Evolutionary conservation across 1,139 yeast species (phyloP).

Genomic region (Sugiyamaella japonica): DNA sequence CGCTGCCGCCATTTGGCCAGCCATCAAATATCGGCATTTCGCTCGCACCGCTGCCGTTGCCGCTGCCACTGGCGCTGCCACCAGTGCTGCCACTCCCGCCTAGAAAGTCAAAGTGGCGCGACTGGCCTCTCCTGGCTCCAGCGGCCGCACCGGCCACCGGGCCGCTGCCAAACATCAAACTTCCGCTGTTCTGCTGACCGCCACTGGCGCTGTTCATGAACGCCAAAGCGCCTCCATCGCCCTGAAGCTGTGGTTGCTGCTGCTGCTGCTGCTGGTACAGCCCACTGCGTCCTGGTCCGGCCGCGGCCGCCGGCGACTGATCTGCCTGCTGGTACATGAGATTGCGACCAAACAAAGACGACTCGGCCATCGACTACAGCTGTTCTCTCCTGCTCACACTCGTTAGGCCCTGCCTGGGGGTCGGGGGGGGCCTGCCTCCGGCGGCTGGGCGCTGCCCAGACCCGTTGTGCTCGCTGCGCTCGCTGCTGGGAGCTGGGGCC

Average conservation of each 20-base stretch:
- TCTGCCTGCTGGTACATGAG: conserved; percentile 12
- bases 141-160: not conserved
- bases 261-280: conserved; percentile 6
- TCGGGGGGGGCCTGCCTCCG: not conserved
- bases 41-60: not conserved
- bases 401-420: not conserved
- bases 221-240: not conserved
- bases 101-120: conserved; percentile 33
- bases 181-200: not conserved
- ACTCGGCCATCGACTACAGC: conserved; percentile 11
- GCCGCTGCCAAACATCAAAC: conserved; percentile 3
- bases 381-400: not conserved
- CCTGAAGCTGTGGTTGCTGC: not conserved
- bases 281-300: not conserved
- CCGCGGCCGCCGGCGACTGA: conserved; percentile 1
- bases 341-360: conserved; percentile 14
- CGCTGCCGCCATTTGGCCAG: conserved; percentile 1
- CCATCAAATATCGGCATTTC: conserved; percentile 6
- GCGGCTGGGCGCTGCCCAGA: not conserved
- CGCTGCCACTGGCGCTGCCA: no score
- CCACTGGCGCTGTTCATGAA: not conserved
- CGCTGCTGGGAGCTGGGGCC: no score
- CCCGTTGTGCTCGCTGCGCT: no score
- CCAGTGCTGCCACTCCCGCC: not conserved
- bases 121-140: conserved; percentile 27